Conservation (phyloP, 2,329 filamentous ascomycete species). For the Trichoderma pleuroti region DNA sequence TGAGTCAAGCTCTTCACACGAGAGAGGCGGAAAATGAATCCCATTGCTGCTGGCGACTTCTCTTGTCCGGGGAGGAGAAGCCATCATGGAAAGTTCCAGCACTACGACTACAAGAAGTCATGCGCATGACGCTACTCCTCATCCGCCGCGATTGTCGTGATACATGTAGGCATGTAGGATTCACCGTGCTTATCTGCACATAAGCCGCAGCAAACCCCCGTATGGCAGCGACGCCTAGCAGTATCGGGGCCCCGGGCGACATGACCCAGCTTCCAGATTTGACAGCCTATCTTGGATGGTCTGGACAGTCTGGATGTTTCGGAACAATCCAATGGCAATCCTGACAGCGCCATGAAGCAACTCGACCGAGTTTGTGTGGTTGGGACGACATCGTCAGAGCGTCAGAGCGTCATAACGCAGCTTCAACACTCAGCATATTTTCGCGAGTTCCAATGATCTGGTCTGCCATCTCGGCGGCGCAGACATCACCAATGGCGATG, state of each 20-base stretch:
- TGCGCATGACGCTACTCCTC: background rate
- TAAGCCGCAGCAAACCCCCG: background rate
- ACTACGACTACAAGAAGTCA: background rate
- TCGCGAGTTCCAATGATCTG: conserved; percentile 75
- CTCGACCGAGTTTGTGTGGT: conserved; percentile 60
- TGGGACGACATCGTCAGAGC: conserved; percentile 40
- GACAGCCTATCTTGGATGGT: conserved; percentile 61
- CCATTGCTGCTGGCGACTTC: background rate
- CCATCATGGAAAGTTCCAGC: background rate
- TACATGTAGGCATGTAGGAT: background rate
- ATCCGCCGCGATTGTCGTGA: background rate
- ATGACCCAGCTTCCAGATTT: conserved; percentile 54
- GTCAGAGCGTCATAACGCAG: conserved; percentile 48
- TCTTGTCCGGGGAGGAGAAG: background rate
- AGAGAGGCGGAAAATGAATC: background rate
- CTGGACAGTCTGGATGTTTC: conserved; percentile 39
- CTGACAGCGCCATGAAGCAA: conserved; percentile 58
- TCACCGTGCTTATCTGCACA: background rate
- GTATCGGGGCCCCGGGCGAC: background rate
- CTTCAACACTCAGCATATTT: conserved; percentile 83
- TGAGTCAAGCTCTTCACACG: background rate
- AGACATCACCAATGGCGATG: conserved; percentile 61
- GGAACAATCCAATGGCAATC: conserved; percentile 69
- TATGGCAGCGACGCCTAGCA: background rate
- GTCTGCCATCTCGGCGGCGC: conserved; percentile 72